These are phyloP conservation scores for Canna indica DNA, from an alignment of 176 grass and related monocot species.

Conservation along the genomic window DNA sequence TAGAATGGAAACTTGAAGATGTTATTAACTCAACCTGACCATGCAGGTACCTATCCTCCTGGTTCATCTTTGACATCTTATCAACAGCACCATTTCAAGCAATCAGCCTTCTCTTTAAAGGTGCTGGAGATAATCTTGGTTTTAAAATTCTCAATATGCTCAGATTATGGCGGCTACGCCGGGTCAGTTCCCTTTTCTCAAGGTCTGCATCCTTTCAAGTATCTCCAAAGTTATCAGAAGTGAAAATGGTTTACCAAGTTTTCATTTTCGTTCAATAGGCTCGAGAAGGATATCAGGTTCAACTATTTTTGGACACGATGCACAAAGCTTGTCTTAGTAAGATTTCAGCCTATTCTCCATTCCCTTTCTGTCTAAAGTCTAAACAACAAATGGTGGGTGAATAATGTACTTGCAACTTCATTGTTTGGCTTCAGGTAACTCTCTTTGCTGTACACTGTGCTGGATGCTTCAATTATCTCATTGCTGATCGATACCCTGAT, in stretches of 20 bases:
- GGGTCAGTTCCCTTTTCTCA: slow-evolving; percentile 47
- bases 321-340: slow-evolving; percentile 78
- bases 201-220: slow-evolving; percentile 40
- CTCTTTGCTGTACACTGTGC: slow-evolving; percentile 74
- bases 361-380: slow-evolving; percentile 7
- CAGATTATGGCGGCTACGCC: slow-evolving; percentile 13
- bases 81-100: slow-evolving; percentile 3
- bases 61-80: slow-evolving; percentile 10
- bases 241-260: slow-evolving; percentile 26
- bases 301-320: slow-evolving; percentile 82
- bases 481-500: slow-evolving; percentile 73
- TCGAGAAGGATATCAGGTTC: slow-evolving; percentile 77
- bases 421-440: slow-evolving; percentile 50
- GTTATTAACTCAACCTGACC: not conserved
- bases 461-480: slow-evolving; percentile 79
- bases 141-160: slow-evolving; percentile 10
- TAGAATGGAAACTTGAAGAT: not conserved
- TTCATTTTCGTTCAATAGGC: slow-evolving; percentile 36
- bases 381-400: not conserved
- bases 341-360: slow-evolving; percentile 19
- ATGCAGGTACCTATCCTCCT: slow-evolving; percentile 4
- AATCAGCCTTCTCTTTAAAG: slow-evolving; percentile 3
- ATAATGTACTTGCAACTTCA: not conserved
- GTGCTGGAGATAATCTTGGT: not conserved
- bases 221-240: slow-evolving; percentile 11